A percentile compares a stretch with the other conserved stretches of the same genome.
Conservation (phyloP, 305 asterid genomes). For the Andrographis paniculata region DNA sequence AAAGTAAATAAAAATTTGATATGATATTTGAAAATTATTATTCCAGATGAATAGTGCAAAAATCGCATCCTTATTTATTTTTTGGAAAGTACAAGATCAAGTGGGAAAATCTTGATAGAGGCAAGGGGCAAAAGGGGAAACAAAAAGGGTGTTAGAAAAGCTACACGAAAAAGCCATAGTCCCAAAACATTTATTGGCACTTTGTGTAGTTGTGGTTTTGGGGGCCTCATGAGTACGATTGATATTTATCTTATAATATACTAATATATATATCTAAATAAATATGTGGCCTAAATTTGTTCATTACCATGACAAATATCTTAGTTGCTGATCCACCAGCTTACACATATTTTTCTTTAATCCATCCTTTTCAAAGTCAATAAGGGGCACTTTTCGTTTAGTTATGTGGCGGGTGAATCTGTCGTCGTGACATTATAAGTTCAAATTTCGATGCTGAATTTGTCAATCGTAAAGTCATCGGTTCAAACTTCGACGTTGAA, state of each 20-base stretch:
- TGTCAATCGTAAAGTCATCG: too few relatives aligned
- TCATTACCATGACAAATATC: conserved; percentile 34
- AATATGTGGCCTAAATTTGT: conserved; percentile 37
- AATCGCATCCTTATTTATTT: too few relatives aligned
- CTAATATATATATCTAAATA: too few relatives aligned
- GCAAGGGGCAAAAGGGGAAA: conserved; percentile 18
- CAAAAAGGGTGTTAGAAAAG: conserved; percentile 15
- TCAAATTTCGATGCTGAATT: too few relatives aligned
- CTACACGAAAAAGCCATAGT: conserved; percentile 23
- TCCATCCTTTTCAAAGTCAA: conserved; percentile 6
- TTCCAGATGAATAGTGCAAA: too few relatives aligned
- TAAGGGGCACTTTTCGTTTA: not conserved
- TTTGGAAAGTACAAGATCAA: too few relatives aligned
- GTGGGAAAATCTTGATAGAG: conserved; percentile 3
- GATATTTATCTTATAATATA: conserved; percentile 17
- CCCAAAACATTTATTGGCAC: conserved; percentile 36
- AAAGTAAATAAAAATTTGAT: too few relatives aligned
- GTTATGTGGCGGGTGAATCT: too few relatives aligned
- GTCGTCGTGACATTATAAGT: too few relatives aligned
- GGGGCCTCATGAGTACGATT: conserved; percentile 25
- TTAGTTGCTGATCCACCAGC: conserved; percentile 19
- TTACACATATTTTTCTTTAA: conserved; percentile 25
- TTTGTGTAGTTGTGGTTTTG: conserved; percentile 22
- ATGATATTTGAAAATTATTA: too few relatives aligned
- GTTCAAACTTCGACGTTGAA: too few relatives aligned